Evolutionary conservation across 1,139 yeast genomes (phyloP).

Genomic region (Scheffersomyces segobiensis): DNA sequence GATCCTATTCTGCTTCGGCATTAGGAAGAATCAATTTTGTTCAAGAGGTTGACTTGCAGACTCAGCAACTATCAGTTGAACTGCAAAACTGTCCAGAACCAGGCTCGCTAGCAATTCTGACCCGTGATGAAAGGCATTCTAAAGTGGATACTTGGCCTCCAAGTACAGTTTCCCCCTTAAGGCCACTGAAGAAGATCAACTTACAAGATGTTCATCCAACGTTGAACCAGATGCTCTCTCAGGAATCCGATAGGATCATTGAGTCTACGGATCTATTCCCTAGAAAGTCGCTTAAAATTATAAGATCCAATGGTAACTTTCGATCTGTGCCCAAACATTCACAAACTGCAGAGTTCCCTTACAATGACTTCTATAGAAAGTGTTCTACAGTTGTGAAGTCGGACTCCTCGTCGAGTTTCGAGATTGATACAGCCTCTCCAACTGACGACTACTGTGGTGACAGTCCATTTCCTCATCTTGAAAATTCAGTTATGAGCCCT

Average conservation of each 20-base stretch:
- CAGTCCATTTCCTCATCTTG: conserved; percentile 5
- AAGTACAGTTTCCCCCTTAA: background rate
- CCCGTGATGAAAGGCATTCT: background rate
- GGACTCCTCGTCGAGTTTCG: background rate
- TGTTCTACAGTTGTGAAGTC: background rate
- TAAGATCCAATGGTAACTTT: background rate
- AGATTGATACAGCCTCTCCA: conserved; percentile 1
- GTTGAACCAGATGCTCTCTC: background rate
- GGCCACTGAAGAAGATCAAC: background rate
- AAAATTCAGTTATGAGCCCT: conserved; percentile 5
- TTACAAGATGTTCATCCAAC: background rate
- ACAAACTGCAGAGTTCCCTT: background rate
- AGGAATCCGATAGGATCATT: background rate
- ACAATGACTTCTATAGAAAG: background rate
- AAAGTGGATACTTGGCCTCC: background rate
- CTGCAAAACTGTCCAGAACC: background rate
- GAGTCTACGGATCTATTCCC: background rate
- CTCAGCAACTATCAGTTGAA: background rate
- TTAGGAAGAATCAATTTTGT: background rate
- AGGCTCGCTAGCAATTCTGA: background rate
- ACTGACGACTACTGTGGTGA: conserved; percentile 6
- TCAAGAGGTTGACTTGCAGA: background rate
- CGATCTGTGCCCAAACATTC: background rate
- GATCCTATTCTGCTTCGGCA: background rate
- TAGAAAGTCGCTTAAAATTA: background rate